A percentile compares a stretch with the other conserved stretches of the same genome.
Conservation (phyloP, 169 alveolate genomes). For the Eimeria praecox region DNA sequence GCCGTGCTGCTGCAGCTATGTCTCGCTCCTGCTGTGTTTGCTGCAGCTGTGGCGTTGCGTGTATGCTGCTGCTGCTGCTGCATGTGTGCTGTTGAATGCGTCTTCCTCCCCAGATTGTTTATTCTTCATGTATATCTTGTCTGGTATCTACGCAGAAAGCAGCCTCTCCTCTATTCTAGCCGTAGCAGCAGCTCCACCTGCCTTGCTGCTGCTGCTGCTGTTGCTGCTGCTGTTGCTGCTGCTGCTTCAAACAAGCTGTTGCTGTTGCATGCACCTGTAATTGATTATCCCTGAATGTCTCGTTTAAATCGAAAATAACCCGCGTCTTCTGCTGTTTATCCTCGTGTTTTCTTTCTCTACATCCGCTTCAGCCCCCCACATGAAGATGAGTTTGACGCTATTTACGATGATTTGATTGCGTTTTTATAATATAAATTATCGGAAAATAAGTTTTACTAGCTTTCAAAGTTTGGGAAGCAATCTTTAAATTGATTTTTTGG, state of each 20-base stretch:
- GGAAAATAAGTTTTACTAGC: background rate
- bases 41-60: no score
- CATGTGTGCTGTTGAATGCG: background rate
- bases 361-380: background rate
- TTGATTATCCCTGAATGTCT: background rate
- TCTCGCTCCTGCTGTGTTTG: no score
- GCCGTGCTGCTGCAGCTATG: conserved; percentile 33
- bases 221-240: no score
- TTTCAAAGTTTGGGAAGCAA: conserved; percentile 84
- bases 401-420: background rate
- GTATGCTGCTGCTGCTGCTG: conserved; percentile 20
- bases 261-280: background rate
- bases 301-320: background rate
- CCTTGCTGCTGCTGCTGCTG: no score
- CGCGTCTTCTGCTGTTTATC: background rate
- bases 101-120: no score
- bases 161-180: no score
- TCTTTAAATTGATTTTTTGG: conserved; percentile 88
- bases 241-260: no score
- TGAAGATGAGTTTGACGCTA: background rate
- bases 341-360: background rate
- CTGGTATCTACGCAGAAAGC: no score
- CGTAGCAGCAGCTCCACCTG: no score
- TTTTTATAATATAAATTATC: background rate
- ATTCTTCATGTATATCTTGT: no score